Percentiles rank a stretch among this genome's conserved stretches.
Conservation (phyloP, 192 early-diverging fungal species). For the Gonapodya prolifera region DNA sequence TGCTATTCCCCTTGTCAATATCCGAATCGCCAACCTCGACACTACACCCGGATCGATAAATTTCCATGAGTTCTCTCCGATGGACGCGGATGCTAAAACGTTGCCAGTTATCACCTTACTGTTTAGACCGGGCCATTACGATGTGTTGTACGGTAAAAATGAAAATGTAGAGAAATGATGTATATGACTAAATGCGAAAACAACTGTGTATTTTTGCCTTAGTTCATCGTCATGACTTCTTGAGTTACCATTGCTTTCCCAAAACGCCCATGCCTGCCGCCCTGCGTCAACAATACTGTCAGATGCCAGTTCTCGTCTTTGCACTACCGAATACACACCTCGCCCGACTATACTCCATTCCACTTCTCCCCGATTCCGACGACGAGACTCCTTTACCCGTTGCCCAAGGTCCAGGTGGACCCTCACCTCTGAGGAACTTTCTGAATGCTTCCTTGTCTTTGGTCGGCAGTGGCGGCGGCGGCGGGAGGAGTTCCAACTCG, state of each 20-base stretch:
- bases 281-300: background rate
- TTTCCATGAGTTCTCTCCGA: conserved; percentile 6
- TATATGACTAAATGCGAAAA: too few species aligned
- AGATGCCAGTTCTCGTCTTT: background rate
- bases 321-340: background rate
- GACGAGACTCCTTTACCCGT: too few species aligned
- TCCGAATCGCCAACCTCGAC: conserved; percentile 4
- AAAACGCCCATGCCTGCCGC: background rate
- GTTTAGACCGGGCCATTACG: conserved; percentile 4
- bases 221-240: too few species aligned
- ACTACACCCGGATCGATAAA: background rate
- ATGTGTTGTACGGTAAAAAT: background rate
- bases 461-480: background rate
- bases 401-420: too few species aligned
- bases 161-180: too few species aligned
- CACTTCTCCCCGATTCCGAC: background rate
- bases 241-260: too few species aligned
- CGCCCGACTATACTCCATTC: background rate
- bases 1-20: background rate
- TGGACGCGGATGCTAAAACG: background rate
- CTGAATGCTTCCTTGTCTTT: background rate
- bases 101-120: background rate
- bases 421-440: background rate
- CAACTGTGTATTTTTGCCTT: too few species aligned
- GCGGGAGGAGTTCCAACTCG: background rate